Conservation (phyloP, 768 basidiomycete genomes). For the Cystobasidium ongulense region DNA sequence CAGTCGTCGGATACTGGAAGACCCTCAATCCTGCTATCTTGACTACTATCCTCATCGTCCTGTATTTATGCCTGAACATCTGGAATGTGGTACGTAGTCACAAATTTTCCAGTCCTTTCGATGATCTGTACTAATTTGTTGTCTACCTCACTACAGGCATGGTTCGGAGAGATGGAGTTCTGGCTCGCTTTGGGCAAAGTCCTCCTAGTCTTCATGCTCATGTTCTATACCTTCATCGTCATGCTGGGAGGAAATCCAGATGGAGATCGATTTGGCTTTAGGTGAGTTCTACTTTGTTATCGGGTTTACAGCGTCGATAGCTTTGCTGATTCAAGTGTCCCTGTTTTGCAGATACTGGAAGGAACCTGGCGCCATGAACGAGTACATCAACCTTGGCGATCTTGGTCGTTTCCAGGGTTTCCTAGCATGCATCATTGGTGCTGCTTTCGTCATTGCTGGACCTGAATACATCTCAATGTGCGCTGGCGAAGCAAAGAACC, state of each 20-base stretch:
- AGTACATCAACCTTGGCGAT: slow-evolving; percentile 25
- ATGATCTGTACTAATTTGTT: background rate
- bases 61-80: slow-evolving; percentile 29
- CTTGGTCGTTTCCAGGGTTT: slow-evolving; percentile 33
- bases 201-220: slow-evolving; percentile 50
- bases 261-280: slow-evolving; percentile 54
- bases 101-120: background rate
- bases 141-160: background rate
- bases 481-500: slow-evolving; percentile 49
- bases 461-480: slow-evolving; percentile 38
- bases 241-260: slow-evolving; percentile 59
- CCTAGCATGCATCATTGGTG: slow-evolving; percentile 23
- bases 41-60: slow-evolving; percentile 11
- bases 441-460: slow-evolving; percentile 29
- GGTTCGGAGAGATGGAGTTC: slow-evolving; percentile 52
- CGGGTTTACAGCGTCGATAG: too few species aligned
- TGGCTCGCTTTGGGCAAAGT: slow-evolving; percentile 55
- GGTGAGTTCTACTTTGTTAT: too few species aligned
- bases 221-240: slow-evolving; percentile 55
- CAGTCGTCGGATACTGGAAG: slow-evolving; percentile 32
- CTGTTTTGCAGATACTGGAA: slow-evolving; percentile 48
- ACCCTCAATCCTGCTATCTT: slow-evolving; percentile 29
- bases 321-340: too few species aligned
- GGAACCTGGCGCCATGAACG: slow-evolving; percentile 25
- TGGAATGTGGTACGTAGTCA: slow-evolving; percentile 13